A percentile compares a stretch with the other conserved stretches of the same genome.
Evolutionary conservation across 257 asterid species (phyloP).

Genomic region (Salvia hispanica): DNA sequence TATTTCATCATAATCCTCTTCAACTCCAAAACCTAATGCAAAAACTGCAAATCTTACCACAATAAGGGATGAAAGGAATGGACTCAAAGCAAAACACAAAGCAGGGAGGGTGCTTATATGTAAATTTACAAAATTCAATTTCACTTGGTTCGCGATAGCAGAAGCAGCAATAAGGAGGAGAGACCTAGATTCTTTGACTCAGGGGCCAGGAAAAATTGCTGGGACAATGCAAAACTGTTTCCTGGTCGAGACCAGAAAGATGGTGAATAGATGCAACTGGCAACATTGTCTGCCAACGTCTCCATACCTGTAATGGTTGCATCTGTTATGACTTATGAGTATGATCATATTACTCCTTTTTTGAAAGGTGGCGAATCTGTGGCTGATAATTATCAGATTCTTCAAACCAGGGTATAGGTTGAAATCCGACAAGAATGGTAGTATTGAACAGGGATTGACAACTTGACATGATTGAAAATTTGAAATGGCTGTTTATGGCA

Average conservation of each 20-base stretch:
- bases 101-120: slow-evolving; percentile 20
- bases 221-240: slow-evolving; percentile 59
- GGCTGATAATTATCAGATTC: slow-evolving; percentile 77
- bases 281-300: slow-evolving; percentile 65
- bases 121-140: slow-evolving; percentile 24
- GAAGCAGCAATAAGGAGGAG: slow-evolving; percentile 38
- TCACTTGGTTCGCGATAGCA: slow-evolving; percentile 13
- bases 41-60: neutral
- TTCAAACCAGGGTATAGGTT: slow-evolving; percentile 82
- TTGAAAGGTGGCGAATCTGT: slow-evolving; percentile 74
- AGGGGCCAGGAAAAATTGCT: no score
- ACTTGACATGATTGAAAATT: slow-evolving; percentile 63
- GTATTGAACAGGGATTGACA: slow-evolving; percentile 50
- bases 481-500: slow-evolving; percentile 79
- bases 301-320: slow-evolving; percentile 73
- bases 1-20: neutral
- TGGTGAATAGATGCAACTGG: slow-evolving; percentile 88
- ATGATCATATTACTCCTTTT: slow-evolving; percentile 71
- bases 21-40: slow-evolving; percentile 1
- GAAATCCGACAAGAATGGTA: slow-evolving; percentile 60
- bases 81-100: neutral
- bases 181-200: slow-evolving; percentile 60
- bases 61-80: neutral
- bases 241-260: slow-evolving; percentile 77
- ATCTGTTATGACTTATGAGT: slow-evolving; percentile 59